Evolutionary conservation across 2,329 filamentous ascomycete species (phyloP).

Genomic region (Leptographium lundbergii): DNA sequence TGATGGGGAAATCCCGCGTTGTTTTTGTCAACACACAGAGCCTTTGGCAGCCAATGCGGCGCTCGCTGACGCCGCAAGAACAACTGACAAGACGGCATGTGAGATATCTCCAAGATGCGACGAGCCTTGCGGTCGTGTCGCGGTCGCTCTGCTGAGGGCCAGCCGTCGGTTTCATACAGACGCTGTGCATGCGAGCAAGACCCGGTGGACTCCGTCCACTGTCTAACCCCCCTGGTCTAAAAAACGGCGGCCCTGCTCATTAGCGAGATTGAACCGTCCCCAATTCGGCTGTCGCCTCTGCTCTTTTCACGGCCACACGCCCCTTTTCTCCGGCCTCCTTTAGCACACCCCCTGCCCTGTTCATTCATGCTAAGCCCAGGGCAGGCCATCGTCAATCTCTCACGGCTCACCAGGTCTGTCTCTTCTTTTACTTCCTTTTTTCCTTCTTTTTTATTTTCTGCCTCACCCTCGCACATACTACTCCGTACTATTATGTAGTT

Average conservation of each 20-base stretch:
- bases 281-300: not conserved
- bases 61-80: not conserved
- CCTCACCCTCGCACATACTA: not conserved
- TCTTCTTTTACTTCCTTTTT: not conserved
- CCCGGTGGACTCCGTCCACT: too few relatives aligned
- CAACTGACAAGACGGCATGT: not conserved
- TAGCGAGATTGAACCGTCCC: not conserved
- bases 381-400: not conserved
- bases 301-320: not conserved
- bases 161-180: not conserved
- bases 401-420: not conserved
- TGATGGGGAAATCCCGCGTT: not conserved
- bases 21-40: not conserved
- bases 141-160: too few relatives aligned
- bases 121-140: too few relatives aligned
- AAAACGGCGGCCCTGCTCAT: not conserved
- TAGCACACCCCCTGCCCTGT: not conserved
- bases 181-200: too few relatives aligned
- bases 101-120: too few relatives aligned
- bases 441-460: not conserved
- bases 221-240: not conserved
- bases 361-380: constrained; percentile 2
- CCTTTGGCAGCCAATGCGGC: not conserved
- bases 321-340: not conserved
- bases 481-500: too few relatives aligned